A percentile compares a stretch with the other conserved stretches of the same genome.
Conservation (phyloP, 1,284 basidiomycete genomes). For the Marasmius oreades region DNA sequence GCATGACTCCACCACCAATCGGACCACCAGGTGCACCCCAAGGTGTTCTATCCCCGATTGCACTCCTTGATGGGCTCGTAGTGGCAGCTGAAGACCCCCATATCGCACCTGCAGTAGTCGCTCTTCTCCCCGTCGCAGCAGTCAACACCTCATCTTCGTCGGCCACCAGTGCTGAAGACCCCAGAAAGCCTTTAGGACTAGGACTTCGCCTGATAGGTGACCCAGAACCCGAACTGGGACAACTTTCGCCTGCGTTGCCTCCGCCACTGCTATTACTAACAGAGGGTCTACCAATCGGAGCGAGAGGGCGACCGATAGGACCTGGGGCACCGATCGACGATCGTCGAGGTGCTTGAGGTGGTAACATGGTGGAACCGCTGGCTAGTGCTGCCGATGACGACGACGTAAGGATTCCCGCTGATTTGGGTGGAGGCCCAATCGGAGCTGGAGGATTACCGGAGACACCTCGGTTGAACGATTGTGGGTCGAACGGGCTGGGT, state of each 20-base stretch:
- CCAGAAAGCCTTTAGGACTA: conserved; percentile 58
- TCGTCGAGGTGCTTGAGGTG: conserved; percentile 1
- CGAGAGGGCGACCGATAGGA: conserved; percentile 56
- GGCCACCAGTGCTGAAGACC: conserved; percentile 70
- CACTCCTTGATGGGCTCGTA: conserved; percentile 33
- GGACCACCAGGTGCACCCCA: conserved; percentile 31
- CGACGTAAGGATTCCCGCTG: conserved; percentile 29
- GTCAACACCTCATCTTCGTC: conserved; percentile 77
- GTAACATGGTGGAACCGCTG: conserved; percentile 19
- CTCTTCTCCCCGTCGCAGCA: conserved; percentile 41
- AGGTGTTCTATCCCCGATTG: conserved; percentile 25
- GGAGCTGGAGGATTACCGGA: conserved; percentile 40
- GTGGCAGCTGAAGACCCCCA: conserved; percentile 35
- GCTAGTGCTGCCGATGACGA: conserved; percentile 31
- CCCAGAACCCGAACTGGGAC: conserved; percentile 54
- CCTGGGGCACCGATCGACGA: conserved; percentile 38
- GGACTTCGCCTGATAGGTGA: conserved; percentile 51
- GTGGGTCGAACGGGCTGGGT: conserved; percentile 44
- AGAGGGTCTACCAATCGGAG: conserved; percentile 48
- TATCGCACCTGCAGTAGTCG: conserved; percentile 35
- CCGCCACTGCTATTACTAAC: conserved; percentile 16
- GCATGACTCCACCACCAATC: neutral
- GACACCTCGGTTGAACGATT: conserved; percentile 34
- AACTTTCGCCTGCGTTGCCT: conserved; percentile 22
- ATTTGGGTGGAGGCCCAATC: conserved; percentile 54